Evolutionary conservation across 2,329 filamentous ascomycete genomes (phyloP).

Genomic region (Arthroderma sp.): DNA sequence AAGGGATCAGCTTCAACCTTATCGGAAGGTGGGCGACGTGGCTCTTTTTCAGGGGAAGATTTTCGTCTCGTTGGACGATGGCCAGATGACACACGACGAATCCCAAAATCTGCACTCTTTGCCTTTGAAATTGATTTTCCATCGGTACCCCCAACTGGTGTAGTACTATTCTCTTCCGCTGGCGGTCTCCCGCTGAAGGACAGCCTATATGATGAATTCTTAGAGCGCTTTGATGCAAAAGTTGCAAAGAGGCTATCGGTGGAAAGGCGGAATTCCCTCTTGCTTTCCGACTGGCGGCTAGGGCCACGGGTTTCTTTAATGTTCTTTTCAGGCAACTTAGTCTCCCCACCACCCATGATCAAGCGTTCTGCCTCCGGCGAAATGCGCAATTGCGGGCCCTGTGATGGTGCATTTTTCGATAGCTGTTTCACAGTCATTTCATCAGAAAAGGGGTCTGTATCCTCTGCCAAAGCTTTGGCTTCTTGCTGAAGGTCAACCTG

Average conservation of each 20-base stretch:
- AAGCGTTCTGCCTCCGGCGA: conserved; percentile 16
- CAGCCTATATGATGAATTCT: conserved; percentile 8
- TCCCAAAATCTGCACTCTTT: conserved; percentile 10
- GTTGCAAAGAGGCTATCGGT: conserved; percentile 14
- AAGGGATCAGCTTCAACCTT: neutral
- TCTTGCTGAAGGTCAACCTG: neutral
- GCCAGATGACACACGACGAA: conserved; percentile 4
- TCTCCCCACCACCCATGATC: conserved; percentile 13
- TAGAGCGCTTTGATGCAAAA: conserved; percentile 9
- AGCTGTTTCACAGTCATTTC: conserved; percentile 14
- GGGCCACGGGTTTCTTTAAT: neutral
- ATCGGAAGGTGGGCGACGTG: neutral
- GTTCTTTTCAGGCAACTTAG: neutral
- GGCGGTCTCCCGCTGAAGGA: conserved; percentile 7
- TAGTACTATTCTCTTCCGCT: neutral
- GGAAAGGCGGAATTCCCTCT: conserved; percentile 14
- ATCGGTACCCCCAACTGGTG: neutral
- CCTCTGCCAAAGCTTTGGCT: neutral
- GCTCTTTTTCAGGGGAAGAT: neutral
- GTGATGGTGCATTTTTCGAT: conserved; percentile 6
- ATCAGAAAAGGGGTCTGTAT: neutral
- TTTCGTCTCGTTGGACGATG: neutral
- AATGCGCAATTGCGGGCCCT: conserved; percentile 15
- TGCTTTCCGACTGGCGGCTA: conserved; percentile 1
- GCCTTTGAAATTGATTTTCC: conserved; percentile 7